Evolutionary conservation across 805 yeast species (phyloP).

Genomic region (Candida orba): DNA sequence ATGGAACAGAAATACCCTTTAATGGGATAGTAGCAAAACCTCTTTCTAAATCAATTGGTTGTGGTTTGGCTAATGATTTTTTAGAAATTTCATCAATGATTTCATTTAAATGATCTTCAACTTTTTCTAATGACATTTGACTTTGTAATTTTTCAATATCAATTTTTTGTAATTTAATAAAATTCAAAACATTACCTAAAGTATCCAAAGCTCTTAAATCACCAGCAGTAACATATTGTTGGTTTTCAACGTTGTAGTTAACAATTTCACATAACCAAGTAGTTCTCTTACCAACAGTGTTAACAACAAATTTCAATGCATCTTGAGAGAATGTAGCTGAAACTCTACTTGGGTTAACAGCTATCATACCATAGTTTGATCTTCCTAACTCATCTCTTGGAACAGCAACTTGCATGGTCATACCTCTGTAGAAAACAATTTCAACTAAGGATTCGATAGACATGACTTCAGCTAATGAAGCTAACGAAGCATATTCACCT

Average conservation of each 20-base stretch:
- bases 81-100: constrained; percentile 81
- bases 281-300: constrained; percentile 75
- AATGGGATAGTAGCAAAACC: constrained; percentile 98
- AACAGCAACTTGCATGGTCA: constrained; percentile 99
- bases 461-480: constrained; percentile 97
- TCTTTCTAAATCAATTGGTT: constrained; percentile 94
- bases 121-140: constrained; percentile 77
- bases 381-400: constrained; percentile 94
- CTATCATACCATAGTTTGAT: constrained; percentile 99
- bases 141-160: constrained; percentile 85
- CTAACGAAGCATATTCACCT: constrained; percentile 97
- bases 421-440: constrained; percentile 98
- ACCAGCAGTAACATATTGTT: constrained; percentile 98
- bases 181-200: constrained; percentile 85
- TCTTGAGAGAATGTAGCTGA: constrained; percentile 84
- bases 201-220: constrained; percentile 94
- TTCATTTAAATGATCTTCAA: constrained; percentile 79
- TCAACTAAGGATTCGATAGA: constrained; percentile 96
- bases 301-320: constrained; percentile 91
- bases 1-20: constrained; percentile 98
- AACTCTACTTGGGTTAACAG: constrained; percentile 94
- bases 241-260: constrained; percentile 95
- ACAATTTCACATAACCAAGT: constrained; percentile 96
- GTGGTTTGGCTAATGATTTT: constrained; percentile 80
- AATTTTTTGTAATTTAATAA: constrained; percentile 88